Base-by-base conservation (phyloP, 1,139 yeast species). In the Lodderomyces parapsilosis region DNA sequence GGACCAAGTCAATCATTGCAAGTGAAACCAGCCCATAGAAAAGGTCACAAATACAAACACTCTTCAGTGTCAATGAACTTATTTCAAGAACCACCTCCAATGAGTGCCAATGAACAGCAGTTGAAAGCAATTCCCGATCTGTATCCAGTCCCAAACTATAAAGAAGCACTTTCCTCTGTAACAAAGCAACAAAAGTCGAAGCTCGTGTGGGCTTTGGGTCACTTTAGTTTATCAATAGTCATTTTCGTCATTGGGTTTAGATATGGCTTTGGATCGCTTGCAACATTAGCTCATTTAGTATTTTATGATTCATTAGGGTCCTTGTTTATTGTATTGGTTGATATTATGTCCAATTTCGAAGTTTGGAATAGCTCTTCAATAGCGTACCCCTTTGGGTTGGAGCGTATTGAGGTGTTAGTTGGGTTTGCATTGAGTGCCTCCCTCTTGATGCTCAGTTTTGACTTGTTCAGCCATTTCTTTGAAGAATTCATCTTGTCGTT, bases 31-130 rank as follows among this genome's bases (percentile, higher is more conserved):
- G 81, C 86, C 0, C 94, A 88, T 56, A 80, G 98, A 68, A 83
- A 91, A 51, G 98, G 99, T 9, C 99, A 93, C 65, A 80, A 91
- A 54, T 93, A 93, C 59, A 93, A 93, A 60, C 98, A 93, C 56
- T 89, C 97, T 5, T 89, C 97, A n/a, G 96, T 93, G 5, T 87
- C 96, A 3, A 86, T 93, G 93, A 93, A 93, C 60, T 78, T 91
- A 59, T 93, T 93, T 62, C 96, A 88, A 59, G 98, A 91, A 57
- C 96, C 97, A 1, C 84, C 90, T 6, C 83, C 81, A 13, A 53
- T 88, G 8, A 82, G 80, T 14, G 53, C 55, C 11, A 43, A 52
- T 10, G 55, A 53, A 20, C 71, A 82, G 36, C 83, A 86, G 10
- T 83, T 90, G 1, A 66, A 80, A 40, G 79, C 84, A 41, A 77